Evolutionary conservation across 164 flowering plant species (phyloP).

Genomic region (Brasenia schreberi): DNA sequence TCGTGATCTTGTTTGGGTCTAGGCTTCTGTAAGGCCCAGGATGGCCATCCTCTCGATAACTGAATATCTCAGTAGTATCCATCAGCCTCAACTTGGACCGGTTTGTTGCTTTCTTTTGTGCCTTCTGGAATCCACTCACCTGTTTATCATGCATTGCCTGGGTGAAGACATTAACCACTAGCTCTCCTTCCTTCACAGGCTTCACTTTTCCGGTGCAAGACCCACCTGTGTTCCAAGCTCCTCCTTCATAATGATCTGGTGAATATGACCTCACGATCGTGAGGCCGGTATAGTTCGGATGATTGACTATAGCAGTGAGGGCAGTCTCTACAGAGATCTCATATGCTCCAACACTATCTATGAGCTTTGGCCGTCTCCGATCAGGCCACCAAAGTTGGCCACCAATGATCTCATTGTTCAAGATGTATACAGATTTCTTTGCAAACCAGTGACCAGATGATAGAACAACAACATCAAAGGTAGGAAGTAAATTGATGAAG

Average conservation of each 20-base stretch:
- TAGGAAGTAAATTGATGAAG: conserved; percentile 45
- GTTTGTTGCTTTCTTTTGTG: conserved; percentile 35
- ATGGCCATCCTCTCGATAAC: conserved; percentile 84
- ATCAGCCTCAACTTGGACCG: conserved; percentile 49
- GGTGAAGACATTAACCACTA: conserved; percentile 66
- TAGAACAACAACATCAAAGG: conserved; percentile 66
- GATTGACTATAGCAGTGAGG: conserved; percentile 44
- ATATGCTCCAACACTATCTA: conserved; percentile 67
- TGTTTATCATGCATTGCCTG: conserved; percentile 73
- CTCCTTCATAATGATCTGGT: conserved; percentile 94
- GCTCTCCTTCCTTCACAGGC: conserved; percentile 40
- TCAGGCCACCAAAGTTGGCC: conserved; percentile 95
- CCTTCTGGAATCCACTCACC: conserved; percentile 53
- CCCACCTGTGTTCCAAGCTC: conserved; percentile 97
- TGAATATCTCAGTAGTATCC: conserved; percentile 74
- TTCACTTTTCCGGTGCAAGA: conserved; percentile 81
- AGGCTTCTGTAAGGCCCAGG: conserved; percentile 87
- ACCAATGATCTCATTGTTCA: conserved; percentile 74
- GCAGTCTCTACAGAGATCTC: conserved; percentile 73
- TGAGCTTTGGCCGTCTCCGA: conserved; percentile 37
- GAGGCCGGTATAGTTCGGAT: conserved; percentile 69
- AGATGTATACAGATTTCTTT: conserved; percentile 63
- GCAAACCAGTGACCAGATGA: conserved; percentile 99
- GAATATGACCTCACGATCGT: conserved; percentile 78
- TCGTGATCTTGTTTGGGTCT: conserved; percentile 78